Base-by-base conservation (phyloP, 1,139 yeast genomes). In the Pneumocystis sp. region DNA sequence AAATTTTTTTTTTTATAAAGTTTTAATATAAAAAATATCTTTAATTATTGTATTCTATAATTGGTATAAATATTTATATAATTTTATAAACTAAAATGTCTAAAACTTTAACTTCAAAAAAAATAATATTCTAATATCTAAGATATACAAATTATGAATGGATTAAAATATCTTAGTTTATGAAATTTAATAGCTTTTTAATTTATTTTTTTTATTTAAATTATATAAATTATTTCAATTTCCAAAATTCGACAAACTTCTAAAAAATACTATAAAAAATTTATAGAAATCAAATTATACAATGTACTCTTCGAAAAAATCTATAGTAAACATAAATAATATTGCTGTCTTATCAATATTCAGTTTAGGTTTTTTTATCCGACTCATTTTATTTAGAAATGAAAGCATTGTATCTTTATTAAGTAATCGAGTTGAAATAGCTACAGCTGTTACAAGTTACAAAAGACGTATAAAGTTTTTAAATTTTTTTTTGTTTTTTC, bases 361-460 rank as follows among this genome's bases (percentile, higher is more conserved):
- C 21, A 25, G 34, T 17, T 6, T 50, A 50, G 57, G 57, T 15
- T 50, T 50, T 50, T 25, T 50, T 50, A 17, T 50, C 12, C 57
- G 57, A 50, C 21, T 50, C 25, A 50, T 50, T 50, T 50, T 50
- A 25, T 10, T 50, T 15, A 50, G 12, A 50, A 50, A 50, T 25
- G 12, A 50, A 25, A 50, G 12, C n/a, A 25, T 50, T 50, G 34
- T 50, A 8, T 50, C 57, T 50, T 50, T 50, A 50, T 50, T 50
- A 50, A 50, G 50, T 29, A 60, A 79, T 19, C 79, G 83, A 5
- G 89, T 87, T 5, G 89, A 90, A 72, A 80, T 91, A 65, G 82
- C 95, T n/a, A 87, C 96, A 0, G 89, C 95, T 0, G 78, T 86
- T 25, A 82, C 85, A 65, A 86, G 95, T 57, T 86, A 80, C 74